Evolutionary conservation across 768 basidiomycete species (phyloP), one percentile per base, ranked within the genome.

Genomic region (Butyriboletus loyo): DNA sequence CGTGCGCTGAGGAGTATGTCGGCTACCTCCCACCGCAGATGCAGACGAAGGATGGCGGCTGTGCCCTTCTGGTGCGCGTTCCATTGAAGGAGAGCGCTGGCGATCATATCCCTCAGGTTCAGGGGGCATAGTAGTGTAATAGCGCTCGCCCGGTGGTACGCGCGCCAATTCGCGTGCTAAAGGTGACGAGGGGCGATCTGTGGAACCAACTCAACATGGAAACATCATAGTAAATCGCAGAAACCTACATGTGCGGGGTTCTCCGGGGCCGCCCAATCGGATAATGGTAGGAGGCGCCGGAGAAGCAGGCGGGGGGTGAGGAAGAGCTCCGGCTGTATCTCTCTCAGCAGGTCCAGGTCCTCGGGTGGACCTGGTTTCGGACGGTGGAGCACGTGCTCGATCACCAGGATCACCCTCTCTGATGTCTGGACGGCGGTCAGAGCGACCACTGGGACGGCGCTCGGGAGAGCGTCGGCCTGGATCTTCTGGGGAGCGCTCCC

Each of bases 251-350:
- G 53, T 39, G 22, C 24, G 55, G 39, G 28, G 39, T 8, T 54
- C 64, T 21, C 28, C 42, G 15, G 39, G 22, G 13, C 59, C 55
- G 15, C 61, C 67, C 32, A 69, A 34, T 49, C 66, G 64, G 21
- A 69, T 70, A 25, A 69, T 62, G 9, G 68, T 69, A 21, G 68
- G 68, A 11, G 57, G 60, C 9, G 41, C 36, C 15, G 66, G 67
- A 22, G 68, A 67, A 27, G 42, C 48, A 31, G 57, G 51, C 6
- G 57, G 55, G 14, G 32, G 43, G 17, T 46, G 52, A 8, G 56
- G 46, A 41, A 14, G 38, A 27, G 44, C 22, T 17, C 32, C 28
- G 7, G 15, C 34, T 25, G 40, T 21, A 13, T 58, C 60, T 25
- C 37, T 55, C 13, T 64, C 64, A 19, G 31, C 30, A 28, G 48